Conservation (phyloP, 768 basidiomycete species). For the Boletus bicolor region DNA sequence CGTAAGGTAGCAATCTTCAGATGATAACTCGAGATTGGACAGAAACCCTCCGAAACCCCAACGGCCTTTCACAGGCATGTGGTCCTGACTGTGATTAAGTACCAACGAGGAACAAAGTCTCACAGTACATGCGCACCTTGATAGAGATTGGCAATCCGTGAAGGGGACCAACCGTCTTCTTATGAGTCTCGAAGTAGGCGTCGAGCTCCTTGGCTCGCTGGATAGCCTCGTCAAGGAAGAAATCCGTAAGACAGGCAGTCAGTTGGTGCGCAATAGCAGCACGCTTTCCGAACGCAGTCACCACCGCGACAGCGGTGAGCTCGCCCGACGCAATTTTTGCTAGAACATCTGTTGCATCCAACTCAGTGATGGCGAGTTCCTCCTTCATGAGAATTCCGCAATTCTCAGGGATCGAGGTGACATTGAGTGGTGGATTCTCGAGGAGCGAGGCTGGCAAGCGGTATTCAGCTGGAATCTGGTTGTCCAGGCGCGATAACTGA, state of each 20-base stretch:
- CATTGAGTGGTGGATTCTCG: slow-evolving; percentile 29
- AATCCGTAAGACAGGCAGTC: slow-evolving; percentile 38
- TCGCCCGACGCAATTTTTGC: slow-evolving; percentile 27
- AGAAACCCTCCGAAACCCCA: slow-evolving; percentile 37
- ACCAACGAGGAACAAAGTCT: background rate
- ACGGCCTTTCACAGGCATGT: slow-evolving; percentile 40
- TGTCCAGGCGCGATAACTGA: slow-evolving; percentile 20
- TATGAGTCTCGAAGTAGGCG: slow-evolving; percentile 35
- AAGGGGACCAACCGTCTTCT: slow-evolving; percentile 38
- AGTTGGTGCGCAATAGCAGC: slow-evolving; percentile 53
- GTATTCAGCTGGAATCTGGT: slow-evolving; percentile 22
- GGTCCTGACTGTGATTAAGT: slow-evolving; percentile 30
- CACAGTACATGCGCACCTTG: slow-evolving; percentile 29
- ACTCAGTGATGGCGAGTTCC: slow-evolving; percentile 34
- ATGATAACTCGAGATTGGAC: slow-evolving; percentile 20
- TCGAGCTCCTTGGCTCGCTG: slow-evolving; percentile 42
- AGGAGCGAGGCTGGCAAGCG: slow-evolving; percentile 17
- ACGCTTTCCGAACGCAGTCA: slow-evolving; percentile 45
- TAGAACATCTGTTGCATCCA: slow-evolving; percentile 36
- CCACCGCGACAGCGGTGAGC: slow-evolving; percentile 39
- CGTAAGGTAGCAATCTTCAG: slow-evolving; percentile 29
- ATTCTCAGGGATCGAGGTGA: slow-evolving; percentile 31
- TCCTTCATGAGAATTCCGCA: slow-evolving; percentile 32
- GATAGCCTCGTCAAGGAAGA: slow-evolving; percentile 44
- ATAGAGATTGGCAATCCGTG: slow-evolving; percentile 41